Conservation (phyloP, 495 filamentous ascomycete genomes). For the Daldinia caldariorum region DNA sequence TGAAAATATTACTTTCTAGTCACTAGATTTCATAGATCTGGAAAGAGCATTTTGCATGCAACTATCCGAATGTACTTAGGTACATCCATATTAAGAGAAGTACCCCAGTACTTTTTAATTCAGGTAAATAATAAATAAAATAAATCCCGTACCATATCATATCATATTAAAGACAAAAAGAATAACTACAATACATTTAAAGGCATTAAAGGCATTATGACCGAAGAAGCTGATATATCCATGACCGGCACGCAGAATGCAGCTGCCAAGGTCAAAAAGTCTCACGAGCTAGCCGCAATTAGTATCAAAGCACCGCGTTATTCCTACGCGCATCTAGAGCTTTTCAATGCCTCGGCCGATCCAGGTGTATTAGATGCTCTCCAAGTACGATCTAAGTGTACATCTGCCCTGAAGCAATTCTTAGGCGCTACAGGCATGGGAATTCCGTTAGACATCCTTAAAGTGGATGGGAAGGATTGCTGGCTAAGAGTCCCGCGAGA, state of each 20-base stretch:
- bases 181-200: background rate
- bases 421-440: constrained; percentile 80
- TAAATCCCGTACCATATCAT: background rate
- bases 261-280: constrained; percentile 39
- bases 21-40: no score
- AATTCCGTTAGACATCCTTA: constrained; percentile 83
- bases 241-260: constrained; percentile 13
- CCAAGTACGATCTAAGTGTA: constrained; percentile 77
- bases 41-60: no score
- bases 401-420: constrained; percentile 78
- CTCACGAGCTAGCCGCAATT: constrained; percentile 48
- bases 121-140: no score
- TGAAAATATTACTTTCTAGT: no score
- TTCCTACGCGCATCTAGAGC: constrained; percentile 56
- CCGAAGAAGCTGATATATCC: constrained; percentile 32
- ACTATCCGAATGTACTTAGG: no score
- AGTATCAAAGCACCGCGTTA: constrained; percentile 52
- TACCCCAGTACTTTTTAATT: no score
- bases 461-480: constrained; percentile 63
- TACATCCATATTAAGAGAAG: no score
- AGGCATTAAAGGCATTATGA: constrained; percentile 25
- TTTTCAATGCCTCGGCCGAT: constrained; percentile 32
- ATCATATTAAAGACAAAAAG: background rate
- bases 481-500: constrained; percentile 81
- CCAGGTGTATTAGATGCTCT: constrained; percentile 69